Percentiles rank a stretch among this genome's conserved stretches.
Conservation (phyloP, 169 alveolate species). For the Cryptosporidium sp. region DNA sequence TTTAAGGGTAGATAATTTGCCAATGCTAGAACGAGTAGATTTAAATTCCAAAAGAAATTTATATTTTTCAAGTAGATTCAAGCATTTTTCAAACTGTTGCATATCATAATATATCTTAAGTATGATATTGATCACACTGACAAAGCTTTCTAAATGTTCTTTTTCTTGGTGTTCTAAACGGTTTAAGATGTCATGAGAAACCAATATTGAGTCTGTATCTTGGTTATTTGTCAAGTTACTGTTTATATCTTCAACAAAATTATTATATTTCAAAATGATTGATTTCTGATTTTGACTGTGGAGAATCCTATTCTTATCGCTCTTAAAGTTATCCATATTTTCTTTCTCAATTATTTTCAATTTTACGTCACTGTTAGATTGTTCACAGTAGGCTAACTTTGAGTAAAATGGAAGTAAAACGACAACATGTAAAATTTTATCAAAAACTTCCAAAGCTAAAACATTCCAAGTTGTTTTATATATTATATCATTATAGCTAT, state of each 20-base stretch:
- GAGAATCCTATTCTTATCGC: not conserved
- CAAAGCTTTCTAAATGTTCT: not conserved
- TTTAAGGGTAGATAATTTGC: conserved; percentile 4
- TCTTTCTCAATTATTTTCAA: not conserved
- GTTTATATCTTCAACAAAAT: not conserved
- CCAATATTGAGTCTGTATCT: not conserved
- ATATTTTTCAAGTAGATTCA: not conserved
- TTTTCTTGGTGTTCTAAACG: not conserved
- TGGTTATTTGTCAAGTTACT: not conserved
- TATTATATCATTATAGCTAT: not conserved
- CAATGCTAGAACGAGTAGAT: not conserved
- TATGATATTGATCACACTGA: not conserved
- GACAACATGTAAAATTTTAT: not conserved
- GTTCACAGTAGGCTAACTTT: not conserved
- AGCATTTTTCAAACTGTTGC: conserved; percentile 12
- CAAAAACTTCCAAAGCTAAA: conserved; percentile 23
- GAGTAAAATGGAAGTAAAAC: conserved; percentile 30
- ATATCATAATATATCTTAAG: conserved; percentile 8
- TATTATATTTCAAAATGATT: not conserved
- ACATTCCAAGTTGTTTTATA: conserved; percentile 19
- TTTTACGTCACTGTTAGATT: not conserved
- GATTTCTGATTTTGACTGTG: not conserved
- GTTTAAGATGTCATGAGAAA: not conserved
- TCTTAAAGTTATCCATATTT: not conserved
- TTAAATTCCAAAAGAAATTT: not conserved